A percentile compares a stretch with the other conserved stretches of the same genome.
These are phyloP conservation scores for Botryosphaeria dothidea DNA, from an alignment of 2,329 filamentous ascomycete genomes.

Conservation along the genomic window DNA sequence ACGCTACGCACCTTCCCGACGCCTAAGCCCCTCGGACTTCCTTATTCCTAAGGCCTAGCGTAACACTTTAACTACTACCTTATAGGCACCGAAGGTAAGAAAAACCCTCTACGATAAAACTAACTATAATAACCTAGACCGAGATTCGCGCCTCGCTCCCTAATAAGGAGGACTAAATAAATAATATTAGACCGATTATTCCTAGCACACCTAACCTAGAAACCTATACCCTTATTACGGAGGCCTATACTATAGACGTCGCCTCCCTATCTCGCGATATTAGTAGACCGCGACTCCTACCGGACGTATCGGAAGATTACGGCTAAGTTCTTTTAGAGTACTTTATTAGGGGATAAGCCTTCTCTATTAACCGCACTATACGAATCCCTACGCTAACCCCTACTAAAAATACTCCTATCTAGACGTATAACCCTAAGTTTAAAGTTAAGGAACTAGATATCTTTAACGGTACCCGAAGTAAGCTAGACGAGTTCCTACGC, in stretches of 20 bases:
- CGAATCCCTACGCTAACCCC: not conserved
- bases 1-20: no score
- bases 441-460: not conserved
- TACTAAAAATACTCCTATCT: not conserved
- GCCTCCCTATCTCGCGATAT: not conserved
- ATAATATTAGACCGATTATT: not conserved
- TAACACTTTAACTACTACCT: not conserved
- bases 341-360: no score
- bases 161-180: not conserved
- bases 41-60: not conserved
- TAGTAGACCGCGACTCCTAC: not conserved
- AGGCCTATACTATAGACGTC: not conserved
- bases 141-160: not conserved
- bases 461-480: not conserved
- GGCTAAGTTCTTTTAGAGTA: no score
- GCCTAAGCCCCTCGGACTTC: no score
- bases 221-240: no score
- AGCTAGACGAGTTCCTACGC: not conserved
- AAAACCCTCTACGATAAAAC: no score
- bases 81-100: not conserved
- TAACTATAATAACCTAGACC: not conserved
- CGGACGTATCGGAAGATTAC: accelerated
- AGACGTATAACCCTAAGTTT: not conserved
- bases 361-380: not conserved
- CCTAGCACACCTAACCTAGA: no score